phyloP scores from a whole-genome alignment of 2,329 filamentous ascomycete genomes.

The Aspergillus ustus region DNA sequence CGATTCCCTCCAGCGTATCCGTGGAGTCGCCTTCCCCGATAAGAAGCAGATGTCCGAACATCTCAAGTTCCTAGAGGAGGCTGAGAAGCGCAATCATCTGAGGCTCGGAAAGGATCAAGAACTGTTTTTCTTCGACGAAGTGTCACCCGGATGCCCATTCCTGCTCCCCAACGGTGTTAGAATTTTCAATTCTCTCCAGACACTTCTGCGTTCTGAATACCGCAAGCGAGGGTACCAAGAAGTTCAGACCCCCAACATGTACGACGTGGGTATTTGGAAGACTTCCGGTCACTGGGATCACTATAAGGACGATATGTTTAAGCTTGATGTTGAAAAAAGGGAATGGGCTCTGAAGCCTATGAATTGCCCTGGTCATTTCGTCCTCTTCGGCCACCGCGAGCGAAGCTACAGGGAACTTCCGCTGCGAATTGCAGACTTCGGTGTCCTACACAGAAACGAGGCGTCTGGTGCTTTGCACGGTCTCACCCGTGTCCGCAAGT shows the following conservation, averaged over 20 bases:
- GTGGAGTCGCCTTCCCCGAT: conserved; percentile 94
- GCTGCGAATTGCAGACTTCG: conserved; percentile 92
- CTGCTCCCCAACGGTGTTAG: conserved; percentile 90
- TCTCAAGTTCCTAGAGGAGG: conserved; percentile 93
- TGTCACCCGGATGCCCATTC: conserved; percentile 92
- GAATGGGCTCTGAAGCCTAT: conserved; percentile 90
- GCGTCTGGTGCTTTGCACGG: conserved; percentile 89
- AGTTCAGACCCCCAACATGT: conserved; percentile 96
- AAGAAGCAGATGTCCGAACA: conserved; percentile 95
- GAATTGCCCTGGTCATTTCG: conserved; percentile 96
- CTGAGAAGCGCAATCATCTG: conserved; percentile 94
- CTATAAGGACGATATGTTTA: conserved; percentile 95
- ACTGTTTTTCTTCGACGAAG: conserved; percentile 94
- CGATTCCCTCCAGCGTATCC: conserved; percentile 94
- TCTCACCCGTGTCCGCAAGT: conserved; percentile 87
- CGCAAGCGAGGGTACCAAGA: conserved; percentile 93
- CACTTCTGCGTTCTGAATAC: conserved; percentile 84
- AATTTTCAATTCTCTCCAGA: conserved; percentile 87
- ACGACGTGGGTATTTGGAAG: conserved; percentile 91
- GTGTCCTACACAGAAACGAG: conserved; percentile 93
- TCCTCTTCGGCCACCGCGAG: conserved; percentile 82
- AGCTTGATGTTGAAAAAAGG: conserved; percentile 80
- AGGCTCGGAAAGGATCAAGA: conserved; percentile 95
- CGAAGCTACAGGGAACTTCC: conserved; percentile 89
- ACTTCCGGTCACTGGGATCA: conserved; percentile 92